Evolutionary conservation across 345 rosid genomes (phyloP).

Genomic region (Rhodomyrtus tomentosa): DNA sequence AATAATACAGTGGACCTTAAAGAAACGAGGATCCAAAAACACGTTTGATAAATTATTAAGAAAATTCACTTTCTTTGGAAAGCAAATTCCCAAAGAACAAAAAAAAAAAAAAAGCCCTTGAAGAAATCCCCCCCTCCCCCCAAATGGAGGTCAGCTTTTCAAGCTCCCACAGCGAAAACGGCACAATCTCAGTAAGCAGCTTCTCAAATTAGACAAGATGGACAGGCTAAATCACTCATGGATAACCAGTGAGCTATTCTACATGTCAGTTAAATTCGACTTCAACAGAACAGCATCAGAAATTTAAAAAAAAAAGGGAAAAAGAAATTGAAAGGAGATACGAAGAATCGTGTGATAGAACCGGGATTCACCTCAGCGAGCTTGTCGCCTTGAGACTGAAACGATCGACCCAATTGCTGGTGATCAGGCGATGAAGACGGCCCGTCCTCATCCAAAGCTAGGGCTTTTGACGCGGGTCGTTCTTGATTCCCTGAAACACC

Average conservation of each 20-base stretch:
- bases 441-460: conserved; percentile 1
- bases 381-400: conserved; percentile 58
- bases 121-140: neutral
- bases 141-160: neutral
- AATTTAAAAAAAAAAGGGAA: neutral
- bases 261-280: neutral
- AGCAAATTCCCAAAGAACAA: neutral
- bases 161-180: neutral
- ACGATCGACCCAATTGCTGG: conserved; percentile 33
- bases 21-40: neutral
- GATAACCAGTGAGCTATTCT: neutral
- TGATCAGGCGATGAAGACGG: neutral
- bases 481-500: neutral
- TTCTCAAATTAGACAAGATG: neutral
- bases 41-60: neutral
- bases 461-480: neutral
- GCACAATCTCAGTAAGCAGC: neutral
- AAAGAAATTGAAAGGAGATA: neutral
- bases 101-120: neutral
- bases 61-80: neutral
- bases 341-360: neutral
- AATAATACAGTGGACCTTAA: neutral
- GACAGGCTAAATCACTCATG: neutral
- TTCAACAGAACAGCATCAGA: neutral
- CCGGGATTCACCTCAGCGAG: conserved; percentile 52